These are phyloP conservation scores for Penicillium sp. DNA, from an alignment of 2,329 filamentous ascomycete genomes.

Conservation along the genomic window DNA sequence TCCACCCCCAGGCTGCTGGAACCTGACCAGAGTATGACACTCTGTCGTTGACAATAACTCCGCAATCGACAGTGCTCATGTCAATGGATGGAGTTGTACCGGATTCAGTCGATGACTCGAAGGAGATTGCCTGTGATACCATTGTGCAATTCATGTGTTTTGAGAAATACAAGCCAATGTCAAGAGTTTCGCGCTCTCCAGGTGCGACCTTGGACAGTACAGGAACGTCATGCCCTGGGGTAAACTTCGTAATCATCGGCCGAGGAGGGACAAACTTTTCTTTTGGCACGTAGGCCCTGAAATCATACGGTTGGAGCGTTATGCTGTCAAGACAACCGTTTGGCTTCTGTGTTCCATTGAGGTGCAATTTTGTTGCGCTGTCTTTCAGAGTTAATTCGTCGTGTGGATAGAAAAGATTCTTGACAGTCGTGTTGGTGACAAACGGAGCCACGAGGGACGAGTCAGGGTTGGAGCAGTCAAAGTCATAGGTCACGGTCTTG, in stretches of 20 bases:
- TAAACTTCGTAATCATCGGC: constrained; percentile 62
- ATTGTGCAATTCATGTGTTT: constrained; percentile 62
- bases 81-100: constrained; percentile 50
- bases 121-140: constrained; percentile 52
- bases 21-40: constrained; percentile 53
- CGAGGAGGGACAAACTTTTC: constrained; percentile 53
- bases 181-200: constrained; percentile 47
- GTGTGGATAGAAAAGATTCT: constrained; percentile 65
- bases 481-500: constrained; percentile 55
- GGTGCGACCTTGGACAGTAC: constrained; percentile 52
- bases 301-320: constrained; percentile 59
- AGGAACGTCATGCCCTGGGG: constrained; percentile 63
- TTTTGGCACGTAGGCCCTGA: constrained; percentile 61
- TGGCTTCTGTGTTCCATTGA: constrained; percentile 49
- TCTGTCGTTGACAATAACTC: constrained; percentile 37
- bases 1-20: constrained; percentile 57
- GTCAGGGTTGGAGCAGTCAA: constrained; percentile 57
- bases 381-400: constrained; percentile 56
- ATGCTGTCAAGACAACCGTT: constrained; percentile 61
- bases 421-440: constrained; percentile 56
- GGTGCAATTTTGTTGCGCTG: constrained; percentile 49
- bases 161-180: constrained; percentile 61
- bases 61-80: constrained; percentile 49
- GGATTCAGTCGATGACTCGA: constrained; percentile 57
- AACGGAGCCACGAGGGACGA: constrained; percentile 61